Evolutionary conservation across 306 rosid genomes (phyloP).

Genomic region (Quercus suber): DNA sequence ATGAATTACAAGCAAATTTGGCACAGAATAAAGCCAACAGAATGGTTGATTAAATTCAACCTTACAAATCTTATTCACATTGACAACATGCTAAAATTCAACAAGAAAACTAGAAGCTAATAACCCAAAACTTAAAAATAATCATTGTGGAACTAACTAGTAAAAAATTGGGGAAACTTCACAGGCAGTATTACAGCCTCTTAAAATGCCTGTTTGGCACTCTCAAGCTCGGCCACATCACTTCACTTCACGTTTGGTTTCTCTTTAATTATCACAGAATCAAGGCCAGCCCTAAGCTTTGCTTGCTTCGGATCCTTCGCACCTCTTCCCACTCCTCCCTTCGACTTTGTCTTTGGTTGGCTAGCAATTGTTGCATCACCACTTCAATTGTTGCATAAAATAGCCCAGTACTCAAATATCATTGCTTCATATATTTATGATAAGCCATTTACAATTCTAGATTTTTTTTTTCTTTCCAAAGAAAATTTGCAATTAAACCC

Average conservation of each 20-base stretch:
- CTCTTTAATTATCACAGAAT: constrained; percentile 83
- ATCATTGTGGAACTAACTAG: constrained; percentile 39
- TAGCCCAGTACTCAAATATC: no score
- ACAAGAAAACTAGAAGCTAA: no score
- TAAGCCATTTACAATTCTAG: no score
- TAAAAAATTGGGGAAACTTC: constrained; percentile 87
- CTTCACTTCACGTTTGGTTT: constrained; percentile 95
- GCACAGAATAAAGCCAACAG: no score
- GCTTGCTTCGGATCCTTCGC: constrained; percentile 83
- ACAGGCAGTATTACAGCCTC: constrained; percentile 90
- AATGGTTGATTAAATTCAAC: no score
- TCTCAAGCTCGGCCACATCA: constrained; percentile 66
- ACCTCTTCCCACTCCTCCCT: constrained; percentile 64
- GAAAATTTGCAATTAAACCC: no score
- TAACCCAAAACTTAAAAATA: no score
- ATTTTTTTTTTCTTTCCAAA: no score
- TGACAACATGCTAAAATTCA: no score
- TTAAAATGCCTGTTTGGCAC: constrained; percentile 89
- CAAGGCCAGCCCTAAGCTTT: constrained; percentile 80
- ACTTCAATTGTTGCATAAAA: no score
- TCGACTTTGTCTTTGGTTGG: constrained; percentile 72
- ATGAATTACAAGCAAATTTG: no score
- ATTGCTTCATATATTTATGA: no score
- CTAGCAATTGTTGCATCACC: constrained; percentile 89
- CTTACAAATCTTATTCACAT: not conserved